Conservation (phyloP, 176 grass and related monocot species). For the Urochloa ruziziensis region DNA sequence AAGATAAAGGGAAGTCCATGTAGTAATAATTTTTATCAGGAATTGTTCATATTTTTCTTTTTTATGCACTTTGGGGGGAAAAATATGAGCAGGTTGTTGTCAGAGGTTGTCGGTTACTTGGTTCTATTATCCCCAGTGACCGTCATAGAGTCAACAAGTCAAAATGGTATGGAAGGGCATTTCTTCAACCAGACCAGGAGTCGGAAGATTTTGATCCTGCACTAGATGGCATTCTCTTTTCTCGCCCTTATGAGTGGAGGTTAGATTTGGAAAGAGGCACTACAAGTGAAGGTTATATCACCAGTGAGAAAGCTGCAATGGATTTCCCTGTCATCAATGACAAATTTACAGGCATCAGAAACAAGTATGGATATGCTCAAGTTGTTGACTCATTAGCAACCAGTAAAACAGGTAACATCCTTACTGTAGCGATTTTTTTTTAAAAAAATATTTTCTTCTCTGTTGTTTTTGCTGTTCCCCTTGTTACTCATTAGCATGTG, state of each 20-base stretch:
- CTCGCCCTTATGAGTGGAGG: slow-evolving; percentile 49
- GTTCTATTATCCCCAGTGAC: slow-evolving; percentile 29
- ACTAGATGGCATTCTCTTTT: slow-evolving; percentile 40
- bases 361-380: slow-evolving; percentile 50
- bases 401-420: slow-evolving; percentile 20
- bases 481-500: background rate
- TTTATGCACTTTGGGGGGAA: background rate
- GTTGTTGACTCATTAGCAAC: slow-evolving; percentile 40
- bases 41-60: background rate
- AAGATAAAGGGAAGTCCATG: too few species aligned
- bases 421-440: background rate
- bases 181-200: slow-evolving; percentile 26
- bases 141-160: slow-evolving; percentile 6
- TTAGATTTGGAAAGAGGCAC: slow-evolving; percentile 22
- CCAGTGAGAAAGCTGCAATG: slow-evolving; percentile 38
- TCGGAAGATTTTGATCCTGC: slow-evolving; percentile 30
- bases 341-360: slow-evolving; percentile 15
- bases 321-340: slow-evolving; percentile 43
- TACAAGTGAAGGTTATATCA: slow-evolving; percentile 35
- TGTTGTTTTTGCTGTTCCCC: background rate
- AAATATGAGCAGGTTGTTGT: slow-evolving; percentile 1
- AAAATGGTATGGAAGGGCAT: slow-evolving; percentile 33
- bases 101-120: slow-evolving; percentile 31
- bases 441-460: background rate
- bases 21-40: background rate